Percentiles rank a stretch among this genome's conserved stretches.
Evolutionary conservation across 2,329 filamentous ascomycete genomes (phyloP).

Genomic region (Monilinia fructicola): DNA sequence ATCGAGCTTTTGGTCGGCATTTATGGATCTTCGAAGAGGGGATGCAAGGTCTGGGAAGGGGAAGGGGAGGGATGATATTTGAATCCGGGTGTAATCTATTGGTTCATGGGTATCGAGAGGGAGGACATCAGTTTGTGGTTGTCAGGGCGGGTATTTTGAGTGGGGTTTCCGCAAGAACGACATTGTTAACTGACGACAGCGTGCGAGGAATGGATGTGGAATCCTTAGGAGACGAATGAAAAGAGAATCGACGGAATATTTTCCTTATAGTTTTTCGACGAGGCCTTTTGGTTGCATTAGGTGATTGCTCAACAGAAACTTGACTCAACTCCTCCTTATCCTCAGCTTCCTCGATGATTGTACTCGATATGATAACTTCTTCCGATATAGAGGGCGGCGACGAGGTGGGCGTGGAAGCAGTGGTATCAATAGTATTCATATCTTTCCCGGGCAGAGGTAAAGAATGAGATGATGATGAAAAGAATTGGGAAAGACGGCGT

Average conservation of each 20-base stretch:
- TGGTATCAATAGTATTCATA: slow-evolving; percentile 19
- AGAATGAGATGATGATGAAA: slow-evolving; percentile 17
- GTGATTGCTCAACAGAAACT: background rate
- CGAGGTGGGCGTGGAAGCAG: background rate
- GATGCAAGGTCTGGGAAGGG: slow-evolving; percentile 11
- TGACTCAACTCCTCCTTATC: slow-evolving; percentile 1
- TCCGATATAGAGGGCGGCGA: slow-evolving; percentile 16
- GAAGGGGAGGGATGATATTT: slow-evolving; percentile 4
- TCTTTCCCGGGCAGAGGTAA: slow-evolving; percentile 13
- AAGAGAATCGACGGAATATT: slow-evolving; percentile 13
- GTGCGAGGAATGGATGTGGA: background rate
- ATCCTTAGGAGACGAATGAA: slow-evolving; percentile 10
- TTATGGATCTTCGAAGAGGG: slow-evolving; percentile 5
- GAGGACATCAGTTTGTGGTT: slow-evolving; percentile 12
- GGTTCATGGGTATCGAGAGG: slow-evolving; percentile 8
- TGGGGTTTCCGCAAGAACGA: slow-evolving; percentile 6
- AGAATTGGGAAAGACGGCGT: slow-evolving; percentile 20
- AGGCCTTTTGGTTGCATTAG: background rate
- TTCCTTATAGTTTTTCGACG: slow-evolving; percentile 18
- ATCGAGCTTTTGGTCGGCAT: slow-evolving; percentile 10
- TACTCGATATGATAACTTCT: background rate
- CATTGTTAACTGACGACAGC: background rate
- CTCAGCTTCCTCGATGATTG: background rate
- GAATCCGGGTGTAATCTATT: slow-evolving; percentile 23
- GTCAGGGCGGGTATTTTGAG: background rate